Base-by-base conservation (phyloP, 208 protist genomes). In the Trypanosoma lewisi region DNA sequence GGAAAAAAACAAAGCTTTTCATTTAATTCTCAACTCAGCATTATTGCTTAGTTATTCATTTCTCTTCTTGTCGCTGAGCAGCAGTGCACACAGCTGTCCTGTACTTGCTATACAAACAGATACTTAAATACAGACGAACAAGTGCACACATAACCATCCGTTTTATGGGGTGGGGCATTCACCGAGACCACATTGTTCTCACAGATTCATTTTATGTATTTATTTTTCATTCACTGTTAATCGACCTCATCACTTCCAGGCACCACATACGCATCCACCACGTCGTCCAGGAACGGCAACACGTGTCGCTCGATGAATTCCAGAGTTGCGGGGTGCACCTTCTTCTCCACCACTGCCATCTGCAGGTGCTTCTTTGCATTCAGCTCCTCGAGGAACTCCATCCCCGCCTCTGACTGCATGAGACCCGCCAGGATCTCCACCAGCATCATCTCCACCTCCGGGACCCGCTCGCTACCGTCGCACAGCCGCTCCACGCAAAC, bases 231-330 rank as follows among this genome's bases (percentile, higher is more conserved):
- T 37, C n/a, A 44, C 42, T 59, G 17, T 73, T 54, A 94, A 57
- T 89, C 83, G 2, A 91, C 52, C 34, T 71, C 75, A 60, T 85
- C 87, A 62, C 75, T 79, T 8, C 76, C 80, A 52, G 79, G 79
- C n/a, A 85, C 68, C 1, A 91, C 48, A 57, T 91, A 94, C 11
- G 85, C 88, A 34, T 94, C 85, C 8, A 89, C 50, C 25, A 94
- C 72, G 57, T 94, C 88, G 49, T 94, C 88, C 17, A 94, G 53
- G 33, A 85, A 85, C 5, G 83, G 85, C 49, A 94, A 50, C 34
- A 94, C 75, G 44, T 90, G 83, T 42, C 69, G 54, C 47, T 77
- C 57, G 9, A 94, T 23, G 34, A 89, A 85, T n/a, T 69, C 30
- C 37, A 36, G 34, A 41, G 37, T 67, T 51, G 39, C 63, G 55